A percentile compares a stretch with the other conserved stretches of the same genome.
phyloP scores from a whole-genome alignment of 495 filamentous ascomycete species.

The Annulohypoxylon nitens region DNA sequence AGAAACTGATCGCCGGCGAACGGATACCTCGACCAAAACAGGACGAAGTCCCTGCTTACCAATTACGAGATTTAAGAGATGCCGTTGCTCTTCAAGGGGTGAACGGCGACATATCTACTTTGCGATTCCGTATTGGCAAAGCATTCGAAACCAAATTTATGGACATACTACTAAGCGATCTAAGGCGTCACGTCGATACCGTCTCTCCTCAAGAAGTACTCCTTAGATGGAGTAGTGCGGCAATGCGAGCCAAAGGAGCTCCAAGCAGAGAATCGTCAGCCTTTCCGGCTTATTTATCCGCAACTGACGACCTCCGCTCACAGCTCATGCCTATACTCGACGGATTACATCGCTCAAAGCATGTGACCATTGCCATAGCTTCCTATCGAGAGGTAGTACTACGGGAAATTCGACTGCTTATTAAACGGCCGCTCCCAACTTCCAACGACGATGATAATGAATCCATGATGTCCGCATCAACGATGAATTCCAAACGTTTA shows the following conservation, averaged over 20 bases:
- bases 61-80: constrained; percentile 77
- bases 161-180: constrained; percentile 79
- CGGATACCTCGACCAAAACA: constrained; percentile 20
- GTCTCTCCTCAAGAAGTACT: constrained; percentile 80
- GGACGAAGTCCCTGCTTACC: constrained; percentile 52
- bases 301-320: constrained; percentile 74
- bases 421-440: constrained; percentile 86
- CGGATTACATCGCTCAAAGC: constrained; percentile 82
- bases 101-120: constrained; percentile 76
- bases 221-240: constrained; percentile 75
- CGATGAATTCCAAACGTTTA: constrained; percentile 74
- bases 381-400: constrained; percentile 89
- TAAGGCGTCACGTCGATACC: constrained; percentile 83
- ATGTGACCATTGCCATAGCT: constrained; percentile 81
- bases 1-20: constrained; percentile 79
- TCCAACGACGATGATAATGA: constrained; percentile 94
- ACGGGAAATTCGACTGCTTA: constrained; percentile 87
- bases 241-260: constrained; percentile 68
- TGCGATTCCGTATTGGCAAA: constrained; percentile 86
- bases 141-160: constrained; percentile 87
- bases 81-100: constrained; percentile 86
- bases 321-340: constrained; percentile 75
- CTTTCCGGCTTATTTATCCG: constrained; percentile 79
- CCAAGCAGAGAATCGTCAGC: constrained; percentile 74
- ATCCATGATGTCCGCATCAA: constrained; percentile 88